A percentile compares a stretch with the other conserved stretches of the same genome.
phyloP scores from a whole-genome alignment of 2,329 filamentous ascomycete genomes.

The Colletotrichum sp. region DNA sequence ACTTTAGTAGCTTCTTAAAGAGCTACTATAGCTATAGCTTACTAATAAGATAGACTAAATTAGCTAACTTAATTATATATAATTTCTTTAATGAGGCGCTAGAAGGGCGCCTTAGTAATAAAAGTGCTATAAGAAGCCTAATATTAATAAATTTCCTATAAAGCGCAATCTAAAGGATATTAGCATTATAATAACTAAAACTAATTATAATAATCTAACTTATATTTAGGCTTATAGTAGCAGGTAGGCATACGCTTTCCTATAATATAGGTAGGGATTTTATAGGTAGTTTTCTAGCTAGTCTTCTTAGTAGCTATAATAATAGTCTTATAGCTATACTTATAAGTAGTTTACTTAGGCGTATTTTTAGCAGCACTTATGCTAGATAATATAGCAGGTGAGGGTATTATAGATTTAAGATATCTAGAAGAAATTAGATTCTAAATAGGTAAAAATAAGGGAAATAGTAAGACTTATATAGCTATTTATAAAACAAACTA shows the following conservation, averaged over 20 bases:
- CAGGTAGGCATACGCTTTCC: not conserved
- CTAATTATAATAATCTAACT: not conserved
- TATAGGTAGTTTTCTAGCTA: not conserved
- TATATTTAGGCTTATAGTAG: not conserved
- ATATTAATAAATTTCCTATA: not conserved
- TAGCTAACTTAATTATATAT: not conserved
- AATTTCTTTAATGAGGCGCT: not conserved
- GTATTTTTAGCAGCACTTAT: not conserved
- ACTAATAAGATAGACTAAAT: not conserved
- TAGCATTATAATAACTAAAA: not conserved
- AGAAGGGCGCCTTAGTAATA: fast-evolving
- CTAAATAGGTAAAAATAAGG: not conserved
- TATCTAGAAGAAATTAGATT: not conserved
- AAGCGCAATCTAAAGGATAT: not conserved
- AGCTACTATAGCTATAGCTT: not conserved
- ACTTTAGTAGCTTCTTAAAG: not conserved
- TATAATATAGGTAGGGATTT: not conserved
- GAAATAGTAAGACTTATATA: not conserved
- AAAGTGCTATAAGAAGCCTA: not conserved
- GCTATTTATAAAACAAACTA: not conserved
- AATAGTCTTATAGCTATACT: not conserved
- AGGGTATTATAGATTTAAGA: not conserved
- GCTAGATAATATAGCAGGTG: not conserved
- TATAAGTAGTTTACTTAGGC: not conserved
- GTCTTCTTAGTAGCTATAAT: not conserved